Evolutionary conservation across 2,329 filamentous ascomycete species (phyloP).

Genomic region (Sphaerulina musiva): DNA sequence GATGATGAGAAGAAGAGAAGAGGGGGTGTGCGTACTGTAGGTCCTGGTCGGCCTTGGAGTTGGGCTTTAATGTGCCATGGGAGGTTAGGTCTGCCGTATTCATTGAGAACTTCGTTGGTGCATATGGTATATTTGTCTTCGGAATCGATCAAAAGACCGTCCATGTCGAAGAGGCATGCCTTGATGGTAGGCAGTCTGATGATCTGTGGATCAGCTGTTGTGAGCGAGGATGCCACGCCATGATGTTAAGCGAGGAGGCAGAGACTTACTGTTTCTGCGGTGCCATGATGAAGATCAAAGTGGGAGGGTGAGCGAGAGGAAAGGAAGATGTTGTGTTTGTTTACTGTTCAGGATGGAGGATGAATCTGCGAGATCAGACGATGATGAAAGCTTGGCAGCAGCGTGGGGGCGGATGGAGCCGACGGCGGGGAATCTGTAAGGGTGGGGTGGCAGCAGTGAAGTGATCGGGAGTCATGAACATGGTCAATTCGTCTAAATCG

Average conservation of each 20-base stretch:
- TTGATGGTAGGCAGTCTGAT: conserved; percentile 62
- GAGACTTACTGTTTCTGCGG: conserved; percentile 11
- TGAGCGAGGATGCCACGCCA: conserved; percentile 8
- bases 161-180: conserved; percentile 98
- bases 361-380: no score
- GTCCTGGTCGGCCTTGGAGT: conserved; percentile 61
- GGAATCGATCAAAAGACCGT: conserved; percentile 87
- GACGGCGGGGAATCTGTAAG: no score
- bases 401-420: no score
- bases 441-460: no score
- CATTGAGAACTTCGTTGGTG: conserved; percentile 72
- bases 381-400: no score
- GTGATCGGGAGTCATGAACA: no score
- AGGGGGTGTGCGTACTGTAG: conserved; percentile 31
- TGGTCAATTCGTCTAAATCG: no score
- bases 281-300: conserved; percentile 4
- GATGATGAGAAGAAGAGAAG: not conserved
- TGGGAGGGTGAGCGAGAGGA: no score
- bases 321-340: no score
- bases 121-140: conserved; percentile 83
- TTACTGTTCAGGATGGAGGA: no score
- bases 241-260: not conserved
- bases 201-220: conserved; percentile 18
- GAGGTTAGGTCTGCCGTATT: conserved; percentile 66
- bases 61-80: conserved; percentile 94